phyloP scores from a whole-genome alignment of 2,329 filamentous ascomycete genomes.

The Herpotrichia juniperi region DNA sequence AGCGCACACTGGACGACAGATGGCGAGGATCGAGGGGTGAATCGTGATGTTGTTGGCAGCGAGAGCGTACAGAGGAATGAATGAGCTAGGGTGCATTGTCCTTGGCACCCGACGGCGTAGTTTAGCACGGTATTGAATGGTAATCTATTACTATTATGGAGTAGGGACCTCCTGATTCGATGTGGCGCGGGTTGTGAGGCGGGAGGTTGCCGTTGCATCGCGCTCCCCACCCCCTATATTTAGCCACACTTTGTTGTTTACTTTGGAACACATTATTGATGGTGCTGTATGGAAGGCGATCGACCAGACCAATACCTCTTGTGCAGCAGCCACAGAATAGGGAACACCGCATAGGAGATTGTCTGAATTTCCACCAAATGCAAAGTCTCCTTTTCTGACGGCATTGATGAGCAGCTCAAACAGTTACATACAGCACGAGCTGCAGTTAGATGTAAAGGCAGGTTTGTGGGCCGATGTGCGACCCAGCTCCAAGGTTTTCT shows the following conservation, averaged over 20 bases:
- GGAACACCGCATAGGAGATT: background rate
- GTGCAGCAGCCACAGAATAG: no score
- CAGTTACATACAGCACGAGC: background rate
- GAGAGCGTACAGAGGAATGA: constrained; percentile 7
- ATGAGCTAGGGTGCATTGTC: background rate
- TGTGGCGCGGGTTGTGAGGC: background rate
- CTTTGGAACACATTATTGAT: background rate
- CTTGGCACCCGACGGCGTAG: background rate
- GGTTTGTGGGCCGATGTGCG: constrained; percentile 1
- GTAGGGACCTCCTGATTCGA: background rate
- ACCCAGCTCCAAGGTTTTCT: background rate
- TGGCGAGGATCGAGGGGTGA: constrained; percentile 8
- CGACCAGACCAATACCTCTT: no score
- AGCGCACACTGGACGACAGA: constrained; percentile 18
- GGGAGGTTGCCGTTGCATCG: background rate
- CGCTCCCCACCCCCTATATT: constrained; percentile 8
- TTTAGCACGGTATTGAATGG: background rate
- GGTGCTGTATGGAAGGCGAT: background rate
- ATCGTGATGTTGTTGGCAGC: constrained; percentile 20
- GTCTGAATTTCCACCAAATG: background rate
- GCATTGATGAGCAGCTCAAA: background rate
- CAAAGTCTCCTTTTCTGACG: background rate
- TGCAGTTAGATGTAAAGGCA: background rate
- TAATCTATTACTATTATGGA: constrained; percentile 1
- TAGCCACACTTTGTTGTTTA: constrained; percentile 5